Evolutionary conservation across 148 eudicot species (phyloP).

Genomic region (Mesembryanthemum crystallinum): DNA sequence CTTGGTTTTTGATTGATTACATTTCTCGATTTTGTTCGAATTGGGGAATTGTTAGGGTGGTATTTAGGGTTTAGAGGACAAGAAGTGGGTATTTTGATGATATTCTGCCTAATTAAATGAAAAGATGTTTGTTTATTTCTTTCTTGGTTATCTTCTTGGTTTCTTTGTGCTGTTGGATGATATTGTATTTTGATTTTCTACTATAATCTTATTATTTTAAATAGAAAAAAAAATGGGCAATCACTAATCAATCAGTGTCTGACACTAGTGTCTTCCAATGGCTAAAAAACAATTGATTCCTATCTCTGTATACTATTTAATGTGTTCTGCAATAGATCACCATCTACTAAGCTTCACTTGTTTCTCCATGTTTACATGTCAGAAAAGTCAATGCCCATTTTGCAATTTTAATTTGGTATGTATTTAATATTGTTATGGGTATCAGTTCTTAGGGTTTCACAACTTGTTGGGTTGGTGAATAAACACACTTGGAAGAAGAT

Average conservation of each 20-base stretch:
- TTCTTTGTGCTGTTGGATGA: not conserved
- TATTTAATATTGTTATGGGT: too few species aligned
- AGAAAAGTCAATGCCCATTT: slow-evolving; percentile 1
- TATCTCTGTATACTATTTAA: slow-evolving; percentile 18
- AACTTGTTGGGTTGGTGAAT: not conserved
- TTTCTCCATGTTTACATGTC: slow-evolving; percentile 1
- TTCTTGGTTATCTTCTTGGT: not conserved
- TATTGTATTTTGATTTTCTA: not conserved
- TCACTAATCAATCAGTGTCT: slow-evolving; percentile 1
- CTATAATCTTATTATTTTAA: too few species aligned
- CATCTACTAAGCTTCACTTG: not conserved
- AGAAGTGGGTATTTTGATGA: slow-evolving; percentile 2
- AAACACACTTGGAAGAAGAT: not conserved
- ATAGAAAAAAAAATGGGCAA: not conserved
- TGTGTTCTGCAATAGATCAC: slow-evolving; percentile 17
- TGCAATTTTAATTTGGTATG: too few species aligned
- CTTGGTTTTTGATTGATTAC: not conserved
- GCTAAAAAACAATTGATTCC: slow-evolving; percentile 15
- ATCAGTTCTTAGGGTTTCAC: too few species aligned
- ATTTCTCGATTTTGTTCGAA: not conserved
- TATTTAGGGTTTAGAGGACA: slow-evolving; percentile 14
- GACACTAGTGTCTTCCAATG: slow-evolving; percentile 16
- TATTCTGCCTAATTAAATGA: too few species aligned
- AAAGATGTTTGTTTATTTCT: not conserved
- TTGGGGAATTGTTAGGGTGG: not conserved